Evolutionary conservation across 139 green algal species (phyloP), one percentile per base, ranked within the genome.

Genomic region (Chlorella vulgaris): DNA sequence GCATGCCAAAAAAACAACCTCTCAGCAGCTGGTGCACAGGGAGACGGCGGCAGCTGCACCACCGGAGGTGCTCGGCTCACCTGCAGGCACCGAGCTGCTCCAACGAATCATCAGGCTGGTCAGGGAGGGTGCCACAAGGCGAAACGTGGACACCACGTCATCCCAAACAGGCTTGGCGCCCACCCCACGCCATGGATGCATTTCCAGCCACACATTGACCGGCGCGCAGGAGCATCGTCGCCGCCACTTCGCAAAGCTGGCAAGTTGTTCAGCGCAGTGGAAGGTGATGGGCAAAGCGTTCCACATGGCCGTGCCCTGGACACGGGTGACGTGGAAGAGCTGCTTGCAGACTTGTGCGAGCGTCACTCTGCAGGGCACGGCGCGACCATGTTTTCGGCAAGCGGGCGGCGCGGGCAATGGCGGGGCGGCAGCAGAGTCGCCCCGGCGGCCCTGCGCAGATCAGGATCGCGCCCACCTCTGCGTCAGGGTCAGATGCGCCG

Each of bases 341-440:
- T 76, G 69, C 69, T 76, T 76, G 69, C 69, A 63, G 2, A 76
- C 69, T 15, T 63, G 69, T 0, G n/a, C 33, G 26, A 76, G 69
- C 24, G 33, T 22, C 19, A 76, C 42, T 39, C 67, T 74, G 67
- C 67, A 58, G 28, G 31, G 4, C 24, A 31, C 7, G 22, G 38
- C 3, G 2, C 7, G 38, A 2, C 5, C n/a, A n/a, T n/a, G n/a
- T n/a, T n/a, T n/a, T n/a, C n/a, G n/a, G n/a, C n/a, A n/a, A n/a
- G n/a, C n/a, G n/a, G n/a, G n/a, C n/a, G n/a, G n/a, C n/a, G n/a
- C n/a, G n/a, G n/a, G n/a, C n/a, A n/a, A n/a, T n/a, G n/a, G n/a
- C n/a, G n/a, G n/a, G n/a, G n/a, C n/a, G n/a, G n/a, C n/a, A n/a
- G n/a, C n/a, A n/a, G n/a, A n/a, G n/a, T n/a, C n/a, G n/a, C n/a